phyloP scores from a whole-genome alignment of 495 filamentous ascomycete genomes.

The Penicillium argentinense region DNA sequence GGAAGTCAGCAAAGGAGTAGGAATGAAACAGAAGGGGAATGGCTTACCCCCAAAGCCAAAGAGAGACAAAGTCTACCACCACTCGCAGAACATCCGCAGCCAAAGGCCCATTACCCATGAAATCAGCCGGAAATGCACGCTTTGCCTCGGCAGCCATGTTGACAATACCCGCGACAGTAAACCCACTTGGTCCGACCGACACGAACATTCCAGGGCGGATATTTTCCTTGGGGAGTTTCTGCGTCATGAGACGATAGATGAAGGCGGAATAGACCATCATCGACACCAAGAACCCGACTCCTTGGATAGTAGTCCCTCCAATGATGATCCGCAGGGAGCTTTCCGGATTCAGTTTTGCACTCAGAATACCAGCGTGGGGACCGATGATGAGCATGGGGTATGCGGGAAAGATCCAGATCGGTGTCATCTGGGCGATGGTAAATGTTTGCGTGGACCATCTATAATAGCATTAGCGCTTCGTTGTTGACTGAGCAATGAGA shows the following conservation, averaged over 20 bases:
- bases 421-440: conserved; percentile 85
- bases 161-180: conserved; percentile 71
- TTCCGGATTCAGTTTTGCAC: conserved; percentile 45
- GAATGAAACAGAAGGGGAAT: neutral
- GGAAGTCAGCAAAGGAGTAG: conserved; percentile 8
- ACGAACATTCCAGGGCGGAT: conserved; percentile 84
- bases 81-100: conserved; percentile 56
- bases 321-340: conserved; percentile 63
- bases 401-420: conserved; percentile 88
- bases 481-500: no score
- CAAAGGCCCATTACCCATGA: conserved; percentile 59
- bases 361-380: conserved; percentile 69
- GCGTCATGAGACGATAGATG: conserved; percentile 87
- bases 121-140: conserved; percentile 49
- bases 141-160: conserved; percentile 53
- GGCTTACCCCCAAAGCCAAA: conserved; percentile 79
- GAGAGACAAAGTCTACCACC: conserved; percentile 56
- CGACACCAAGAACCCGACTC: conserved; percentile 80
- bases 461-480: conserved; percentile 15
- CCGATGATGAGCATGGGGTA: conserved; percentile 82
- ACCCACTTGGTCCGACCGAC: conserved; percentile 74
- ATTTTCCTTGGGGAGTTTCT: conserved; percentile 77
- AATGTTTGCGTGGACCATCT: conserved; percentile 74
- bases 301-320: conserved; percentile 72
- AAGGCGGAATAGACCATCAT: conserved; percentile 86